phyloP scores from a whole-genome alignment of 768 basidiomycete species.

The Pisolithus orientalis region DNA sequence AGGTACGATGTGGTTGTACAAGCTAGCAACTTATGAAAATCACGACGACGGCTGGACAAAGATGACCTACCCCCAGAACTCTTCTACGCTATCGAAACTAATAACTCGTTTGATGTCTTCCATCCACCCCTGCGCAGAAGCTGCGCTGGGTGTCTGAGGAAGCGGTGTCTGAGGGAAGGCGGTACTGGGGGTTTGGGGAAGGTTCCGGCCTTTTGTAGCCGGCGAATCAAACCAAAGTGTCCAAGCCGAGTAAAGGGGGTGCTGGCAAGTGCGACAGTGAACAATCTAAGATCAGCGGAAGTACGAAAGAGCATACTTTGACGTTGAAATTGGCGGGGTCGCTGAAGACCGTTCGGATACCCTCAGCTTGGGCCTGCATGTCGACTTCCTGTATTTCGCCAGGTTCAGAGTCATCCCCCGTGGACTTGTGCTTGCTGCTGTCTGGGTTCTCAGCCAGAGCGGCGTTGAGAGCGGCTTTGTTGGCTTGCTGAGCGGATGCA shows the following conservation, averaged over 20 bases:
- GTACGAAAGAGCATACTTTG: constrained; percentile 52
- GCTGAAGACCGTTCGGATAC: constrained; percentile 88
- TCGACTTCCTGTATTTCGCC: constrained; percentile 86
- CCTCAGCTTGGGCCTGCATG: constrained; percentile 77
- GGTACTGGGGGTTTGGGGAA: constrained; percentile 76
- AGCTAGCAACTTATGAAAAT: constrained; percentile 35
- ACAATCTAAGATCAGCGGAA: background rate
- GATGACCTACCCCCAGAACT: constrained; percentile 90
- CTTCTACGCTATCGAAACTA: constrained; percentile 93
- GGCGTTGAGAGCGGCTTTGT: constrained; percentile 70
- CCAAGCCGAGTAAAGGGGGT: constrained; percentile 92
- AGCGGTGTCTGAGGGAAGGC: constrained; percentile 73
- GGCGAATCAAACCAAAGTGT: constrained; percentile 99
- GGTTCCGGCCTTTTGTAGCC: constrained; percentile 81
- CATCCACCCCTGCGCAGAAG: constrained; percentile 91
- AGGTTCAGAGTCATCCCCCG: constrained; percentile 50
- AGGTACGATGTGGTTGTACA: constrained; percentile 97
- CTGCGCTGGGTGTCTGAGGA: constrained; percentile 64
- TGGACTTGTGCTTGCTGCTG: constrained; percentile 15
- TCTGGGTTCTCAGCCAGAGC: constrained; percentile 57
- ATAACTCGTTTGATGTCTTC: constrained; percentile 97
- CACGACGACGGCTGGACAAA: background rate
- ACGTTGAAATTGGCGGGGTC: constrained; percentile 93
- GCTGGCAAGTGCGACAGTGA: constrained; percentile 39
- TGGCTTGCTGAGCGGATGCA: constrained; percentile 65